Base-by-base conservation (phyloP, 129 eudicot species). In the Flaveria robusta region DNA sequence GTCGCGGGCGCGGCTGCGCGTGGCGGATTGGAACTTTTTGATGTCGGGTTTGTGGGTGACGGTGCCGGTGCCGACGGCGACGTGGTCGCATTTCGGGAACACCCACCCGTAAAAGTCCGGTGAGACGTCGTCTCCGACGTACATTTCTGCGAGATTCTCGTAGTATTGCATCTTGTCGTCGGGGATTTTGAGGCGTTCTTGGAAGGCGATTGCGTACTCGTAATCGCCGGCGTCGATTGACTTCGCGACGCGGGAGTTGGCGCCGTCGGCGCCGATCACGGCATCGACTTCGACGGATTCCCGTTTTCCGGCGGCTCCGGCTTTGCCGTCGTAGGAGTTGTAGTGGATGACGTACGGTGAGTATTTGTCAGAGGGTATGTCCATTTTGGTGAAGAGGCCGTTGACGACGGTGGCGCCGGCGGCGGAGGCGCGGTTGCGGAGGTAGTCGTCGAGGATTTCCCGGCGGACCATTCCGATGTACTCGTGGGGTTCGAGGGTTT, bases 401-500 rank as follows among this genome's bases (percentile, higher is more conserved):
- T 95, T 95, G 60, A 95, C 78, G 0, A 95, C 83, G 37, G 78
- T 43, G 37, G 97, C 97, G 39, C 99, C 99, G n/a, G 94, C 79
- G 29, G 71, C 84, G 55, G 87, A 41, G 20, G 99, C 97, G 19
- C 99, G 89, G 24, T 86, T 81, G 2, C 99, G 93, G 66, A 95
- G 91, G 78, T 89, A 91, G 31, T 81, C 88, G 46, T 95, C 99
- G 59, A 95, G 96, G 39, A 95, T 83, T 70, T 95, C 99, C 2
- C 99, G 91, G 72, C 99, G 93, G 52, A 95, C 99, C 99, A 95
- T 95, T 7, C 99, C 99, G 70, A 95, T 95, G 72, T 95, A 95
- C 85, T 95, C 99, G 74, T 91, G 96, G 0, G 99, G 96, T 27
- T 95, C 89, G 3, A 95, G 83, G 1, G 99, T 95, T 46, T 16